Percentiles rank a stretch among this genome's conserved stretches.
These are phyloP conservation scores for Tricholoma flavovirens DNA, from an alignment of 768 basidiomycete genomes.

Conservation along the genomic window DNA sequence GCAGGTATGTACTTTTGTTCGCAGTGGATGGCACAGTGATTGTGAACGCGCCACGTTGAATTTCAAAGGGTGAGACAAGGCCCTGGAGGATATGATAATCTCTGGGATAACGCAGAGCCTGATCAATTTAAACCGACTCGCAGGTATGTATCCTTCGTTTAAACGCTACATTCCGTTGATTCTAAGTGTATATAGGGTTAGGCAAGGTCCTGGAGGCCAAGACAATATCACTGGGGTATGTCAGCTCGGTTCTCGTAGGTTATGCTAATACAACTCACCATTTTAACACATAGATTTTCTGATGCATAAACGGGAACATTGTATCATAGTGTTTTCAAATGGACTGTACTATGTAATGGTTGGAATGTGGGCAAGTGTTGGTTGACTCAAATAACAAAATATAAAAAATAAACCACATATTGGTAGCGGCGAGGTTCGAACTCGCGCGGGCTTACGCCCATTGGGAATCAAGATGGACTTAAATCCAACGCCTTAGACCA, in stretches of 20 bases:
- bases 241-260: not conserved
- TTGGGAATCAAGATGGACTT: slow-evolving; percentile 73
- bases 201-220: slow-evolving; percentile 61
- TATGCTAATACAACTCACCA: slow-evolving; percentile 4
- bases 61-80: slow-evolving; percentile 53
- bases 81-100: slow-evolving; percentile 16
- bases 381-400: too few species aligned
- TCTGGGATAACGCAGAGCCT: slow-evolving; percentile 43
- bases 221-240: slow-evolving; percentile 50
- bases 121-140: slow-evolving; percentile 67
- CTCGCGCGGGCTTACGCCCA: slow-evolving; percentile 82
- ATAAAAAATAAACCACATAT: slow-evolving; percentile 12
- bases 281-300: slow-evolving; percentile 17
- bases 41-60: not conserved
- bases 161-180: not conserved
- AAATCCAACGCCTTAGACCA: slow-evolving; percentile 85
- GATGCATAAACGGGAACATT: not conserved
- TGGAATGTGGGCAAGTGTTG: too few species aligned
- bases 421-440: slow-evolving; percentile 90
- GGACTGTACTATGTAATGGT: too few species aligned
- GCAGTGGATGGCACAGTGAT: not conserved
- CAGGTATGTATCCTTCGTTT: slow-evolving; percentile 34
- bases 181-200: slow-evolving; percentile 40
- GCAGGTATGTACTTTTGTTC: slow-evolving; percentile 39
- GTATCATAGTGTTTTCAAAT: too few species aligned